Conservation (phyloP, 1,139 yeast species). For the Hyphopichia fennica region DNA sequence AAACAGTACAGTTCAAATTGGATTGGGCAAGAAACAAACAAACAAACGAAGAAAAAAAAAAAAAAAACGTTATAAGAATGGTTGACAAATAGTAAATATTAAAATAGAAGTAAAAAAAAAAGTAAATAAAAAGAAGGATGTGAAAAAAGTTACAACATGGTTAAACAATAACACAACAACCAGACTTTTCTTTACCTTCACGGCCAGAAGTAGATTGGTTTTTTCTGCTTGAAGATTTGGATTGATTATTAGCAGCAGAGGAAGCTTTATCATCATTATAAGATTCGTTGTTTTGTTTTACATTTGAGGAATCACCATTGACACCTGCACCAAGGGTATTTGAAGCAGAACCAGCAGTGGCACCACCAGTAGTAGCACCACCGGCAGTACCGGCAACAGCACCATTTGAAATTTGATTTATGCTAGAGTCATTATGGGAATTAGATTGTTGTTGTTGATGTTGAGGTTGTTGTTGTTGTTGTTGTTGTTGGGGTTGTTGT, state of each 20-base stretch:
- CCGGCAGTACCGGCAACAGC: background rate
- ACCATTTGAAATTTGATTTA: background rate
- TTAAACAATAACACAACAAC: constrained; percentile 48
- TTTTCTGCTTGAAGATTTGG: constrained; percentile 5
- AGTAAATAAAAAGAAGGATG: background rate
- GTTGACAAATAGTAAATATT: background rate
- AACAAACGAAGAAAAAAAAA: background rate
- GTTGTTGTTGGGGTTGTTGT: constrained; percentile 1
- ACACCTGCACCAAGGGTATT: constrained; percentile 12
- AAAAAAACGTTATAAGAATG: background rate
- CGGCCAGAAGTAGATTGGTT: constrained; percentile 13
- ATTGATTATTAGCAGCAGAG: constrained; percentile 8
- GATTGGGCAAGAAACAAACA: too few relatives aligned
- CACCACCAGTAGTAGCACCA: background rate
- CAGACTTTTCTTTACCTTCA: constrained; percentile 38
- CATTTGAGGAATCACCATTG: background rate
- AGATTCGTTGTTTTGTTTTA: constrained; percentile 4
- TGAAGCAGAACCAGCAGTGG: constrained; percentile 19
- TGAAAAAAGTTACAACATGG: background rate
- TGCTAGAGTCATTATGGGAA: background rate
- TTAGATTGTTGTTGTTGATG: background rate
- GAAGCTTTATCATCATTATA: constrained; percentile 2
- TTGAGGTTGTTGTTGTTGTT: background rate
- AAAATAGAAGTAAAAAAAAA: constrained; percentile 1
- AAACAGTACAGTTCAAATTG: too few relatives aligned